These are phyloP conservation scores for Porcisia deanei DNA, from an alignment of 208 protist species.

Conservation along the genomic window DNA sequence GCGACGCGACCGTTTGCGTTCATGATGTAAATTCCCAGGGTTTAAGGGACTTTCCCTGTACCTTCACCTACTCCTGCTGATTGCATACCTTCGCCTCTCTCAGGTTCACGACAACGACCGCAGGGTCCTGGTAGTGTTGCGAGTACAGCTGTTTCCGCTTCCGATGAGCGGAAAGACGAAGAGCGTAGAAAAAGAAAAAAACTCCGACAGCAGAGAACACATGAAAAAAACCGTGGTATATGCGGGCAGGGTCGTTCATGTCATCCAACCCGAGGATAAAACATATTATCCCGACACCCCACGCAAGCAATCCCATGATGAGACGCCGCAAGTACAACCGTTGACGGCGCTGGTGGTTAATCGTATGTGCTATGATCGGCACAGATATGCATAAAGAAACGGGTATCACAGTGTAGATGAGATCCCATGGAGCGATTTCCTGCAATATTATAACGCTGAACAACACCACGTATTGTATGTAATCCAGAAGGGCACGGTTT, in stretches of 20 bases:
- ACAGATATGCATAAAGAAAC: slow-evolving; percentile 38
- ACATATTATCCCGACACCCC: slow-evolving; percentile 33
- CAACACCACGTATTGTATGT: slow-evolving; percentile 45
- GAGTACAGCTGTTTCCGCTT: slow-evolving; percentile 6
- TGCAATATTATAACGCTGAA: slow-evolving; percentile 57
- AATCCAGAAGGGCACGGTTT: slow-evolving; percentile 31
- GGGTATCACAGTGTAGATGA: slow-evolving; percentile 49
- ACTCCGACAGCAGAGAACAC: slow-evolving; percentile 45
- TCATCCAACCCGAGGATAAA: slow-evolving; percentile 73
- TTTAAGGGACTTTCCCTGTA: neutral
- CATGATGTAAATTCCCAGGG: neutral
- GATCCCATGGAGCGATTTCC: slow-evolving; percentile 65
- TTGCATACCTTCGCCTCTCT: neutral
- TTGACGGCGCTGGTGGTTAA: slow-evolving; percentile 25
- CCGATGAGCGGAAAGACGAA: slow-evolving; percentile 16
- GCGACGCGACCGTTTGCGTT: neutral
- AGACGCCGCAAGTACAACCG: slow-evolving; percentile 20
- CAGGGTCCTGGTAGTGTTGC: slow-evolving; percentile 9
- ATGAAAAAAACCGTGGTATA: slow-evolving; percentile 83
- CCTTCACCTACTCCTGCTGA: neutral
- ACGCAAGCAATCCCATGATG: slow-evolving; percentile 22
- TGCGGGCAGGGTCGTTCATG: slow-evolving; percentile 47
- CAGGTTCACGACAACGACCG: slow-evolving; percentile 19
- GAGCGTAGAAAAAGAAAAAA: slow-evolving; percentile 45
- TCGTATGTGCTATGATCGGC: slow-evolving; percentile 38